Conservation (phyloP, 305 asterid genomes). For the Lippia alba region DNA sequence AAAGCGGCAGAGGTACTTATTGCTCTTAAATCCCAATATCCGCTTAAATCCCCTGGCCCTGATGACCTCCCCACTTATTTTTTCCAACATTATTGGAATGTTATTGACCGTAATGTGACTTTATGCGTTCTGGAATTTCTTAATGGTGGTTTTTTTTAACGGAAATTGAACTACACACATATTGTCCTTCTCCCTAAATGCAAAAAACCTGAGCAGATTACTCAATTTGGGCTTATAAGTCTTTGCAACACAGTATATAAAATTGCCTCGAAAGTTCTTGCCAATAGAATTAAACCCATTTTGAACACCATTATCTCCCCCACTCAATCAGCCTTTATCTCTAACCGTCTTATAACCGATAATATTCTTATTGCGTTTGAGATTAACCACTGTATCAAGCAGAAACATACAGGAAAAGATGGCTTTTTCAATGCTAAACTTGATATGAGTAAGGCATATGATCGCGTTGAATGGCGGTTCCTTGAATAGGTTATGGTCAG, state of each 20-base stretch:
- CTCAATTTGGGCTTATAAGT: not conserved
- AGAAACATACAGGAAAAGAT: too few relatives aligned
- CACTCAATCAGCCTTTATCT: not conserved
- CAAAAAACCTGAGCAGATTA: fast-evolving
- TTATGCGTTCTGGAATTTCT: not conserved
- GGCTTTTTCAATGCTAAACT: too few relatives aligned
- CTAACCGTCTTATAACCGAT: not conserved
- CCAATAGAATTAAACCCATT: not conserved
- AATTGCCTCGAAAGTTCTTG: not conserved
- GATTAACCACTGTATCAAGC: too few relatives aligned
- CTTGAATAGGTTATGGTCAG: too few relatives aligned
- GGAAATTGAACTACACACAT: not conserved
- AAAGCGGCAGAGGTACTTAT: too few relatives aligned
- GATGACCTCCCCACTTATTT: not conserved
- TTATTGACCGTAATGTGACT: not conserved
- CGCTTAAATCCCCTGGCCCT: not conserved
- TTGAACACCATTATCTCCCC: not conserved
- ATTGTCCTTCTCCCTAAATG: not conserved
- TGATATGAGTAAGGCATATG: too few relatives aligned
- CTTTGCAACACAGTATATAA: not conserved
- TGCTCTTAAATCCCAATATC: not conserved
- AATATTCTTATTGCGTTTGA: too few relatives aligned
- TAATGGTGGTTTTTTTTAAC: not conserved
- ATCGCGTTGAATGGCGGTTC: too few relatives aligned
- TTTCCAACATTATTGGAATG: not conserved